Evolutionary conservation across 306 rosid genomes (phyloP), one percentile per base, ranked within the genome.

Genomic region (Luffa aegyptiaca): DNA sequence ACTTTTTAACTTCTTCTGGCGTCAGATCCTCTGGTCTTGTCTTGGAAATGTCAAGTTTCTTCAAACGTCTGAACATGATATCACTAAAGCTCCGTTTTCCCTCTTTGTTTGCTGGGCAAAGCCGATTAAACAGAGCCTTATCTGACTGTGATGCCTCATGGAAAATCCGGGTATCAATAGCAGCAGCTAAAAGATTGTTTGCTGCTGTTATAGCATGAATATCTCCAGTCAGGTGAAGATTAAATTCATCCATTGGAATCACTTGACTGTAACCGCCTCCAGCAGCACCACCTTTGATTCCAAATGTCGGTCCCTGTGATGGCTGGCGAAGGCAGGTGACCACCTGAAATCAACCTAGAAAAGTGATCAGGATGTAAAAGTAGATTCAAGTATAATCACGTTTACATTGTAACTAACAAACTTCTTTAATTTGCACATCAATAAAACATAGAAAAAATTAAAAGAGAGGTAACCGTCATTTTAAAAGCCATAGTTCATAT

Each of bases 271-370:
- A 95, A 85, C 99, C 99, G 52, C 97, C 99, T 79, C 97, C 99
- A 39, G 99, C 99, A 36, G 99, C 99, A 77, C 99, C 99, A 74
- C 99, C 99, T 89, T 90, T 95, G 84, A 95, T 95, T 80, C 99
- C 99, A 86, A 95, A 95, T 65, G 99, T 95, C 10, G 99, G 99
- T 59, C 99, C 99, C 89, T 95, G 97, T n/a, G 99, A 95, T n/a
- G 99, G 99, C 81, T 95, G 99, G 74, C 99, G 97, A 82, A 95
- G 81, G 72, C 99, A 95, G 62, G 97, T 93, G 78, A 95, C 92
- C 78, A 93, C 99, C 99, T 95, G 83, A 78, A 37, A 35, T 36
- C 79, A 52, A 62, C 77, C 80, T 55, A 79, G 46, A 80, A 39
- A 80, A n/a, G 18, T 16, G 49, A 57, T 80, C 79, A 49, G 61